phyloP scores from a whole-genome alignment of 2,329 filamentous ascomycete genomes.

The Periconia macrospinosa region DNA sequence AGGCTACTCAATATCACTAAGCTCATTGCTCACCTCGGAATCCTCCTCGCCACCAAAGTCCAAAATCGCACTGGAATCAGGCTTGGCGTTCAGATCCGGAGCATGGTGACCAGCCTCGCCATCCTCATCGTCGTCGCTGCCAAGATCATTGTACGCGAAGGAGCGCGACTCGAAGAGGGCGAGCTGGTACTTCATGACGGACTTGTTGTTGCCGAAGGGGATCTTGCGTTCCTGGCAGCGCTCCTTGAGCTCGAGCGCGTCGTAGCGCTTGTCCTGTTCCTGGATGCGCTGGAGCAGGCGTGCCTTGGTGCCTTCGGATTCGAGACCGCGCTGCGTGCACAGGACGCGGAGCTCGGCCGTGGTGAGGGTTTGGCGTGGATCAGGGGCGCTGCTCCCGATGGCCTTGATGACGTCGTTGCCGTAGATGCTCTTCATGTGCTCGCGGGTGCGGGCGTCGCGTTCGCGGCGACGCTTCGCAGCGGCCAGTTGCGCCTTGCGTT shows the following conservation, averaged over 20 bases:
- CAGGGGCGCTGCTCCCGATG: conserved; percentile 15
- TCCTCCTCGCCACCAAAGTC: background rate
- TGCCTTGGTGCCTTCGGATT: conserved; percentile 12
- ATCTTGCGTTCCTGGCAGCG: conserved; percentile 27
- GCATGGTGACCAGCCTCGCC: background rate
- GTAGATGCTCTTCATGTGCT: conserved; percentile 3
- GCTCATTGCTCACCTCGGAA: background rate
- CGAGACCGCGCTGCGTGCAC: conserved; percentile 22
- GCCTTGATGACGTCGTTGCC: conserved; percentile 6
- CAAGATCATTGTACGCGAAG: conserved; percentile 16
- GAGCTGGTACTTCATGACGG: conserved; percentile 26
- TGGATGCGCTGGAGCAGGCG: conserved; percentile 23
- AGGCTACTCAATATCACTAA: background rate
- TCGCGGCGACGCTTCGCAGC: background rate
- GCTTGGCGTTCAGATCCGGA: background rate
- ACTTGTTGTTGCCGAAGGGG: conserved; percentile 22
- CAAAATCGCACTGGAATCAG: background rate
- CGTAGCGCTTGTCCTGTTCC: conserved; percentile 26
- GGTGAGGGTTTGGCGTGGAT: conserved; percentile 28
- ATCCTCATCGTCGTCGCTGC: background rate
- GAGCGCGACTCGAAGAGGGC: conserved; percentile 23
- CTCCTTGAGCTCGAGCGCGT: conserved; percentile 19
- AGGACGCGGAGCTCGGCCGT: conserved; percentile 23
- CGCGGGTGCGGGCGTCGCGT: background rate
- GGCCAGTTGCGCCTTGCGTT: background rate